A percentile compares a stretch with the other conserved stretches of the same genome.
Conservation (phyloP, 768 basidiomycete species). For the Hypsizygus marmoreus region DNA sequence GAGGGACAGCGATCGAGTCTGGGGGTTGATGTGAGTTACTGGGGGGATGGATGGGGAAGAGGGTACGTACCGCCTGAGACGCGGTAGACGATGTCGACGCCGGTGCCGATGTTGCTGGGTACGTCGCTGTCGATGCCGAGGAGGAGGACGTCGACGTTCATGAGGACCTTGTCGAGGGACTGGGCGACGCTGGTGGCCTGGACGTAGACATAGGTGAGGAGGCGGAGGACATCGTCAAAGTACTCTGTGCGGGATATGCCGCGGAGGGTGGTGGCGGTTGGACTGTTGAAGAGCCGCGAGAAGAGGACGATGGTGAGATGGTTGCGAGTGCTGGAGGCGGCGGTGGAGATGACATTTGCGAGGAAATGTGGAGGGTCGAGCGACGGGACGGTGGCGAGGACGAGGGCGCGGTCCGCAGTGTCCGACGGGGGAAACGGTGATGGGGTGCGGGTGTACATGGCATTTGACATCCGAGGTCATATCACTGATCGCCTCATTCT, state of each 20-base stretch:
- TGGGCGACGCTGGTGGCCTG: slow-evolving; percentile 80
- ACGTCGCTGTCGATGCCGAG: slow-evolving; percentile 52
- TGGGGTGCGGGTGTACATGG: slow-evolving; percentile 12
- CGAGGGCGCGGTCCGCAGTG: slow-evolving; percentile 34
- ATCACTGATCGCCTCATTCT: neutral
- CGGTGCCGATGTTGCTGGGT: slow-evolving; percentile 41
- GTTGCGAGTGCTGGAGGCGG: slow-evolving; percentile 46
- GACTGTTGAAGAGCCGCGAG: slow-evolving; percentile 57
- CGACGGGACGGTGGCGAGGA: slow-evolving; percentile 56
- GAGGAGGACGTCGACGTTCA: slow-evolving; percentile 80
- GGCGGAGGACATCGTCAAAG: slow-evolving; percentile 72
- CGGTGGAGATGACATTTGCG: slow-evolving; percentile 51
- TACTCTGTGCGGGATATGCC: slow-evolving; percentile 39
- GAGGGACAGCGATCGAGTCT: slow-evolving; percentile 43
- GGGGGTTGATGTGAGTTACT: slow-evolving; percentile 4
- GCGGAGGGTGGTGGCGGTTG: slow-evolving; percentile 20
- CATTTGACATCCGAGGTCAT: slow-evolving; percentile 3
- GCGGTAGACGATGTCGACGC: slow-evolving; percentile 48
- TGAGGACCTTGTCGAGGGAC: slow-evolving; percentile 63
- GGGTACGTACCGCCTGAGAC: slow-evolving; percentile 46
- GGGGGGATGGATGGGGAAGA: slow-evolving; percentile 2
- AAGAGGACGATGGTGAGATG: slow-evolving; percentile 66
- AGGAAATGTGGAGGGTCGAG: slow-evolving; percentile 59
- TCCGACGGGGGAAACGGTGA: slow-evolving; percentile 26
- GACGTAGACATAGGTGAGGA: slow-evolving; percentile 84